Conservation (phyloP, 2,329 filamentous ascomycete genomes). For the Aspergillus sp. region DNA sequence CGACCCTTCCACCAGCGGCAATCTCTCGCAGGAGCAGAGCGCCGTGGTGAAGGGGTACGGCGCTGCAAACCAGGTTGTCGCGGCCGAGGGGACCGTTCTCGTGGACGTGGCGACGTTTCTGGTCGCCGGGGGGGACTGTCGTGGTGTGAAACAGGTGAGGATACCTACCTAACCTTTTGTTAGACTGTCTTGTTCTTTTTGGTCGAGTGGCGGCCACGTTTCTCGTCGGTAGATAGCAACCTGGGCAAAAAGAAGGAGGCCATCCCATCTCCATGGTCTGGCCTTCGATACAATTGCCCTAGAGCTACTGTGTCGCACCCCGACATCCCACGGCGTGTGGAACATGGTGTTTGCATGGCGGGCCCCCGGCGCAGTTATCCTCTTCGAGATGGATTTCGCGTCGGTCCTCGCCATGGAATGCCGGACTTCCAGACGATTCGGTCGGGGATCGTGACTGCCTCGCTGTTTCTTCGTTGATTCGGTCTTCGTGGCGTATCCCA, state of each 20-base stretch:
- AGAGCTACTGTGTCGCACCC: conserved; percentile 39
- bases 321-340: background rate
- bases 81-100: conserved; percentile 67
- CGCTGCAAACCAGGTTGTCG: conserved; percentile 71
- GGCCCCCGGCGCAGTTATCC: conserved; percentile 29
- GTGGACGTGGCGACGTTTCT: conserved; percentile 80
- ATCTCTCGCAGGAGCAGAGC: conserved; percentile 45
- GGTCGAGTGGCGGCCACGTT: no score
- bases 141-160: conserved; percentile 36
- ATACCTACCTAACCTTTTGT: conserved; percentile 2
- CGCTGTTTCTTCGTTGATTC: conserved; percentile 25
- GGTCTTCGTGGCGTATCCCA: conserved; percentile 8
- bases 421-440: background rate
- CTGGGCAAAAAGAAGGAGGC: conserved; percentile 58
- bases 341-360: conserved; percentile 5
- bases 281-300: conserved; percentile 61
- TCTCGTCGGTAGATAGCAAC: background rate
- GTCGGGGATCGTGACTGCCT: conserved; percentile 13
- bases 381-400: conserved; percentile 38
- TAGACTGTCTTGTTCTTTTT: conserved; percentile 4
- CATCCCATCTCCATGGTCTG: conserved; percentile 46
- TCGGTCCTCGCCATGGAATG: background rate
- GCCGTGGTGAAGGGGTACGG: conserved; percentile 71
- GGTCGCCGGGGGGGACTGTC: conserved; percentile 66
- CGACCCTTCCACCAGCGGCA: conserved; percentile 33